Percentiles rank a stretch among this genome's conserved stretches.
phyloP scores from a whole-genome alignment of 306 rosid genomes.

The Pueraria montana region DNA sequence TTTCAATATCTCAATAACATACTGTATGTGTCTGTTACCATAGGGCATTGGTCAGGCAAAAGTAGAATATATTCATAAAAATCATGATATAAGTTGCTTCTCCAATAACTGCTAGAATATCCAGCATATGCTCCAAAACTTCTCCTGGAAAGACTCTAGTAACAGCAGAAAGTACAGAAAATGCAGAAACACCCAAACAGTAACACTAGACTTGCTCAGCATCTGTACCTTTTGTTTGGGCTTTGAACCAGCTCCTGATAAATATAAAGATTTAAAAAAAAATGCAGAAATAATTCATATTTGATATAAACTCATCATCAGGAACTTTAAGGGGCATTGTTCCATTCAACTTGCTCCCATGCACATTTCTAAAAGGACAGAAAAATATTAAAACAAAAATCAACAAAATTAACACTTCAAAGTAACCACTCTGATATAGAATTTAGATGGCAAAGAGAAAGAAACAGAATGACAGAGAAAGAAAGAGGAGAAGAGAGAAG shows the following conservation, averaged over 20 bases:
- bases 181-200: constrained; percentile 50
- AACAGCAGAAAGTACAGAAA: constrained; percentile 71
- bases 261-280: neutral
- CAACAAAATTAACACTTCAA: neutral
- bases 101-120: constrained; percentile 74
- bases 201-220: constrained; percentile 32
- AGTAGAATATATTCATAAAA: too few species aligned
- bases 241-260: constrained; percentile 61
- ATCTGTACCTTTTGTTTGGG: constrained; percentile 78
- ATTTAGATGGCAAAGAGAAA: too few species aligned
- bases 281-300: too few species aligned
- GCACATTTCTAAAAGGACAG: constrained; percentile 57
- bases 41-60: too few species aligned
- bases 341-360: constrained; percentile 91
- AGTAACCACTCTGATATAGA: too few species aligned
- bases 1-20: too few species aligned
- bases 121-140: constrained; percentile 70
- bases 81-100: too few species aligned
- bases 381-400: neutral
- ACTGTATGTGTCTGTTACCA: too few species aligned
- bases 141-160: constrained; percentile 71
- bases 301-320: too few species aligned
- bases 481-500: too few species aligned
- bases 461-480: too few species aligned
- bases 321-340: constrained; percentile 73